These are phyloP conservation scores for Cladophialophora bantiana DNA, from an alignment of 2,329 filamentous ascomycete genomes.

Conservation along the genomic window DNA sequence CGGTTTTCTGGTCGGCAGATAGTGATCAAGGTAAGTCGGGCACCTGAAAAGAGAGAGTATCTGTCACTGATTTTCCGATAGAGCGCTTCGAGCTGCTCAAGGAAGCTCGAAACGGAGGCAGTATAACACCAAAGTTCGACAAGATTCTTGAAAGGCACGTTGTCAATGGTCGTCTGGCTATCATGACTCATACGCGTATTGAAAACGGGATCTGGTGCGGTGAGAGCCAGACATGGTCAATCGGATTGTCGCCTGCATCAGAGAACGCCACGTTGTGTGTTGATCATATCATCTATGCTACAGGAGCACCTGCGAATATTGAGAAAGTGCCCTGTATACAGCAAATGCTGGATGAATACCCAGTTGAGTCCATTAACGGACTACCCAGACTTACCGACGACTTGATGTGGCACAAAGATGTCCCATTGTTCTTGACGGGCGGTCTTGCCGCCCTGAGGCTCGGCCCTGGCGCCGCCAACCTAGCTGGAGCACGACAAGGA, in stretches of 20 bases:
- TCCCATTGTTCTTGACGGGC: constrained; percentile 76
- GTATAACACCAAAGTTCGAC: constrained; percentile 72
- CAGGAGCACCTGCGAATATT: constrained; percentile 72
- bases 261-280: constrained; percentile 58
- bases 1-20: constrained; percentile 78
- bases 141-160: constrained; percentile 71
- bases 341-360: constrained; percentile 65
- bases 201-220: constrained; percentile 54
- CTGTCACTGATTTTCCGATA: constrained; percentile 37
- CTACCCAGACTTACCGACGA: constrained; percentile 78
- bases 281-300: constrained; percentile 78
- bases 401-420: constrained; percentile 74
- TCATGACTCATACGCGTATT: constrained; percentile 67
- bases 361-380: constrained; percentile 68
- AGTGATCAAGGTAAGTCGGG: constrained; percentile 60
- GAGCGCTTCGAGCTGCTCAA: constrained; percentile 72
- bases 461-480: constrained; percentile 75
- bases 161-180: constrained; percentile 57
- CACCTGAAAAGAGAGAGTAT: not conserved
- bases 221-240: constrained; percentile 55
- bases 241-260: constrained; percentile 59
- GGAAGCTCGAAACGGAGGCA: constrained; percentile 75
- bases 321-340: constrained; percentile 66
- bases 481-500: constrained; percentile 74
- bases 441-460: constrained; percentile 71